Evolutionary conservation across 2,329 filamentous ascomycete species (phyloP), one percentile per base, ranked within the genome.

Genomic region (Calonectria hongkongensis): DNA sequence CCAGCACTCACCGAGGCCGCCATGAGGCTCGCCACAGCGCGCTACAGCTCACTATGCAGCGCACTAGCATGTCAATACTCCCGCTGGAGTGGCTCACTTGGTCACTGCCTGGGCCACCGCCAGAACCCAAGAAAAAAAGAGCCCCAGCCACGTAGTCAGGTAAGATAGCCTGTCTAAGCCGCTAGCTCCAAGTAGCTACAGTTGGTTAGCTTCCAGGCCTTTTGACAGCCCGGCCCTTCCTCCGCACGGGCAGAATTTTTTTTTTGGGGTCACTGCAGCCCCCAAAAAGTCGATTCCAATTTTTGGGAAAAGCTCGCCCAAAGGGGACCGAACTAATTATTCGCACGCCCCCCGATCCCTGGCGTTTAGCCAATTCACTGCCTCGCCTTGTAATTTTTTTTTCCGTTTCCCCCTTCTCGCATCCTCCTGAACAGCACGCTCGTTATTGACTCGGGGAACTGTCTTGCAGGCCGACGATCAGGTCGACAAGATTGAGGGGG

Each of bases 11-110:
- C 60, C 66, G 50, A 50, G 33, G 56, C 33, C 66, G 66, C 66
- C 21, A 69, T 63, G 56, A 54, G 66, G 60, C 58, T 39, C 36
- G 66, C 60, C 60, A 45, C 58, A 69, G 56, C 45, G 33, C 56
- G 60, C 58, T 69, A 64, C 66, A 67, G 41, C 50, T n/a, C 27
- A 47, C 65, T 58, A 27, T 58, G 65, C 39, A 58, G 51, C 39
- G 27, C 39, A 45, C 65, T 67, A 63, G 45, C 43, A 56, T 58
- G 56, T 48, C 60, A 68, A 63, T 45, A 58, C 45, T 69, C 66
- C 66, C 66, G 66, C 58, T 51, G 66, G 43, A 54, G 18, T 69
- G 56, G 66, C 66, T 63, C 56, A 45, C 56, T 43, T 63, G 65
- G 45, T 18, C 66, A 50, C 66, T 63, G 54, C 66, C 66, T 63